Evolutionary conservation across 2,329 filamentous ascomycete genomes (phyloP).

Genomic region (Fusarium sp.): DNA sequence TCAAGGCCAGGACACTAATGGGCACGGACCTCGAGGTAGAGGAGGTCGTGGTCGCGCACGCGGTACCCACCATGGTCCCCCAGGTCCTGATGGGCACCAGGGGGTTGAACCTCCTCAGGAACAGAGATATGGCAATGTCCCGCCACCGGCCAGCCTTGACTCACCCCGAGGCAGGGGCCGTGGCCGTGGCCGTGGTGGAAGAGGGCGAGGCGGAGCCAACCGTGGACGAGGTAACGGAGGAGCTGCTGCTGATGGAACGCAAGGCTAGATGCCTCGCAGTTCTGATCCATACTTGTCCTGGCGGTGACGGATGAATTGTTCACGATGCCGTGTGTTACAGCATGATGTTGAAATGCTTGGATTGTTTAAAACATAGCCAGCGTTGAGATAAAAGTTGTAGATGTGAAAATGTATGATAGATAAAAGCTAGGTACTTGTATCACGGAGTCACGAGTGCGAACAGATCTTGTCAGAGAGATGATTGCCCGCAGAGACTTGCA

Average conservation of each 20-base stretch:
- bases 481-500: not conserved
- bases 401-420: slow-evolving; percentile 37
- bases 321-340: slow-evolving; percentile 7
- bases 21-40: slow-evolving; percentile 35
- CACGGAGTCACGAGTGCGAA: slow-evolving; percentile 37
- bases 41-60: slow-evolving; percentile 48
- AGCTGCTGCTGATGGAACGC: slow-evolving; percentile 25
- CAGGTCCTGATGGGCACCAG: slow-evolving; percentile 26
- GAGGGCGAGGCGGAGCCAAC: slow-evolving; percentile 49
- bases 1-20: slow-evolving; percentile 44
- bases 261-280: slow-evolving; percentile 31
- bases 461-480: not conserved
- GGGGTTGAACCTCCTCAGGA: slow-evolving; percentile 28
- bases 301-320: not conserved
- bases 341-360: slow-evolving; percentile 5
- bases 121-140: slow-evolving; percentile 63
- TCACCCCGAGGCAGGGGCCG: slow-evolving; percentile 52
- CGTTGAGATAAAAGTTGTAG: slow-evolving; percentile 6
- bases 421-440: slow-evolving; percentile 32
- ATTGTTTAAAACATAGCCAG: slow-evolving; percentile 8
- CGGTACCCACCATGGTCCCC: slow-evolving; percentile 39
- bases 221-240: slow-evolving; percentile 47
- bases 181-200: slow-evolving; percentile 52
- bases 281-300: not conserved
- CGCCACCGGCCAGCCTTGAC: slow-evolving; percentile 68